Conservation (phyloP, 352 stramenopile species). For the Globisporangium radiosum region DNA sequence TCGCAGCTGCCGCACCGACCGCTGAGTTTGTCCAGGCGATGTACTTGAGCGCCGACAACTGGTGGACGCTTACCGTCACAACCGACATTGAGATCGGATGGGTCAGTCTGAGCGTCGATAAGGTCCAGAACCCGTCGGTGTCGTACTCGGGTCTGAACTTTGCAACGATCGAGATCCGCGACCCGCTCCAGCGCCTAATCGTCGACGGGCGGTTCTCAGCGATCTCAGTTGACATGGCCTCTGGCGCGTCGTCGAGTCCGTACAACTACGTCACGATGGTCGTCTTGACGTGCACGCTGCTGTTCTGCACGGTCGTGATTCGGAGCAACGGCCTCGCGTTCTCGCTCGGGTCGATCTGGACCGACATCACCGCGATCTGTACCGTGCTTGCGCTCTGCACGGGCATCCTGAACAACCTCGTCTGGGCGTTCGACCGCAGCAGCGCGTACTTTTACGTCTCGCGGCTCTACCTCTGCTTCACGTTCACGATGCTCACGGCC, state of each 20-base stretch:
- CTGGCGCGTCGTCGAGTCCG: slow-evolving; percentile 55
- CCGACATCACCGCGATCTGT: slow-evolving; percentile 80
- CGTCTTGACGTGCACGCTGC: slow-evolving; percentile 69
- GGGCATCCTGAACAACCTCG: slow-evolving; percentile 77
- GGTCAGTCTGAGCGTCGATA: slow-evolving; percentile 56
- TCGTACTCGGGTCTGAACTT: slow-evolving; percentile 67
- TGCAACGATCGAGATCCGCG: slow-evolving; percentile 43
- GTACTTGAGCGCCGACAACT: slow-evolving; percentile 11
- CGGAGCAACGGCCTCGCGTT: slow-evolving; percentile 78
- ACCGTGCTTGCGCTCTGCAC: slow-evolving; percentile 68
- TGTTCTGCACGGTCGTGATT: slow-evolving; percentile 81
- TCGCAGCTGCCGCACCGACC: not conserved
- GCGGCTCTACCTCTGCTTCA: slow-evolving; percentile 73
- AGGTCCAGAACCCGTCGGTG: slow-evolving; percentile 68
- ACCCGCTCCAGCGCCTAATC: slow-evolving; percentile 46
- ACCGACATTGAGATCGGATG: slow-evolving; percentile 58
- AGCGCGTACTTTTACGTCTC: slow-evolving; percentile 83
- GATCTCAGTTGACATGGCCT: slow-evolving; percentile 66
- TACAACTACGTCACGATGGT: slow-evolving; percentile 89
- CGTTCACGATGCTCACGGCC: slow-evolving; percentile 84
- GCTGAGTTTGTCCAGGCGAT: slow-evolving; percentile 5
- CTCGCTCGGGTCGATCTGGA: slow-evolving; percentile 82
- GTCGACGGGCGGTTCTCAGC: slow-evolving; percentile 56
- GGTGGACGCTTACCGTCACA: slow-evolving; percentile 48
- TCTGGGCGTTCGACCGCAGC: slow-evolving; percentile 65